Evolutionary conservation across 2,329 filamentous ascomycete genomes (phyloP).

Genomic region (Dactylellina parvicollis): DNA sequence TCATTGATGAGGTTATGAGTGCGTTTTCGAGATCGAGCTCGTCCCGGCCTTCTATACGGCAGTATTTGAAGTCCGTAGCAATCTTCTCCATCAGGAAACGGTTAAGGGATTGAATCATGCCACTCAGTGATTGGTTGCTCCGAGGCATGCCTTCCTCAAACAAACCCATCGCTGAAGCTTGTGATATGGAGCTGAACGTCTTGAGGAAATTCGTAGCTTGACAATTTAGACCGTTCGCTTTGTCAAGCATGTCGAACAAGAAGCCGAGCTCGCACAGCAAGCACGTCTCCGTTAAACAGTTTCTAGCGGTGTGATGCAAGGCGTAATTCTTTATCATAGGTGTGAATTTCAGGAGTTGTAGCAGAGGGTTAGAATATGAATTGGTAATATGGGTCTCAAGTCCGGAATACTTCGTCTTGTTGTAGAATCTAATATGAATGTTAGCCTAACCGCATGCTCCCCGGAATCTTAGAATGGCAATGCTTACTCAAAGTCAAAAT

Average conservation of each 20-base stretch:
- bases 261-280: constrained; percentile 94
- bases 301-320: constrained; percentile 85
- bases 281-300: constrained; percentile 83
- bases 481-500: constrained; percentile 91
- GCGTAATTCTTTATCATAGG: constrained; percentile 87
- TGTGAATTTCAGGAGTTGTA: constrained; percentile 92
- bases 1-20: constrained; percentile 76
- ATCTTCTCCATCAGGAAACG: constrained; percentile 87
- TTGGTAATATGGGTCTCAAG: constrained; percentile 96
- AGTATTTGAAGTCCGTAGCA: constrained; percentile 76
- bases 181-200: constrained; percentile 82
- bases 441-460: background rate
- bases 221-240: constrained; percentile 90
- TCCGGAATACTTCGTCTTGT: constrained; percentile 89
- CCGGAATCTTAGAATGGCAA: background rate
- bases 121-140: constrained; percentile 76
- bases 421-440: constrained; percentile 76
- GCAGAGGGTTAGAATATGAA: constrained; percentile 90
- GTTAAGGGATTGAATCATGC: constrained; percentile 85
- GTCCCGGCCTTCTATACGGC: constrained; percentile 77
- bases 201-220: constrained; percentile 96
- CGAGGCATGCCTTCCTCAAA: constrained; percentile 78
- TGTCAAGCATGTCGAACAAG: constrained; percentile 97
- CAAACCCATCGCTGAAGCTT: constrained; percentile 79
- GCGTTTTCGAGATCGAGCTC: constrained; percentile 62